These are phyloP conservation scores for Eucommia ulmoides DNA, from an alignment of 257 asterid species.

Conservation along the genomic window DNA sequence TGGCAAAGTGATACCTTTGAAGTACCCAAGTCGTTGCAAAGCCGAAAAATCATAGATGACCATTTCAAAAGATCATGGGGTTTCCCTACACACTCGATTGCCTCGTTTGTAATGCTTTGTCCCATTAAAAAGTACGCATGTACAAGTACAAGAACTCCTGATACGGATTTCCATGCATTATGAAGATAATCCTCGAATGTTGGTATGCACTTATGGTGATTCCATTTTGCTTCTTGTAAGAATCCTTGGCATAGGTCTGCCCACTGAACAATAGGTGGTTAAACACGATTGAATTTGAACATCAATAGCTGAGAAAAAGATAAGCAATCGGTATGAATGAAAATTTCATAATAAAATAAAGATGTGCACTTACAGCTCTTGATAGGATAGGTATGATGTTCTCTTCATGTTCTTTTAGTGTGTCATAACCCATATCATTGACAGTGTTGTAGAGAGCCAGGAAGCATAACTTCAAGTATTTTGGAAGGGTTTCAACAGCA, in stretches of 20 bases:
- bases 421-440: conserved; percentile 10
- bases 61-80: conserved; percentile 1
- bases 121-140: conserved; percentile 19
- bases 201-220: conserved; percentile 3
- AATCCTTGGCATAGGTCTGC: conserved; percentile 16
- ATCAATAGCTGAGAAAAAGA: not conserved
- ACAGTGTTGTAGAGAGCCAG: conserved; percentile 16
- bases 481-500: conserved; percentile 17
- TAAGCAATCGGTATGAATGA: not conserved
- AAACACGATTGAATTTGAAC: too few relatives aligned
- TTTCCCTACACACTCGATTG: conserved; percentile 3
- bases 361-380: conserved; percentile 9
- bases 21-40: conserved; percentile 12
- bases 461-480: conserved; percentile 16
- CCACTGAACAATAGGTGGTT: too few relatives aligned
- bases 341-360: not conserved
- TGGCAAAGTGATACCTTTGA: conserved; percentile 5
- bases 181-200: conserved; percentile 16
- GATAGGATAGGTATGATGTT: conserved; percentile 1
- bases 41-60: conserved; percentile 11
- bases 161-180: conserved; percentile 19
- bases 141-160: conserved; percentile 11
- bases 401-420: conserved; percentile 7
- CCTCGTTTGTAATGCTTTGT: conserved; percentile 13
- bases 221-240: conserved; percentile 14